Conservation (phyloP, 2,329 filamentous ascomycete genomes). For the Monilinia polystroma region DNA sequence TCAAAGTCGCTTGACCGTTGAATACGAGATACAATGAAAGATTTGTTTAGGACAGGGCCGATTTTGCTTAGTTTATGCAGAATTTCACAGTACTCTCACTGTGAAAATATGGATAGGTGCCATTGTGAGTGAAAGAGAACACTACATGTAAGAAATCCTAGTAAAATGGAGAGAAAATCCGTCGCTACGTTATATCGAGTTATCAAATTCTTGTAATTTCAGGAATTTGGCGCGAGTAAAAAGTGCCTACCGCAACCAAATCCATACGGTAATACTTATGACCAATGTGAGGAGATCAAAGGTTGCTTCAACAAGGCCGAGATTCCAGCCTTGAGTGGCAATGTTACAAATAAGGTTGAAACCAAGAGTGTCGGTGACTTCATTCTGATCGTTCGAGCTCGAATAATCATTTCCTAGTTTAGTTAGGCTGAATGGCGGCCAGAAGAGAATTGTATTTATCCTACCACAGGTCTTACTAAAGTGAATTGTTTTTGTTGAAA, state of each 20-base stretch:
- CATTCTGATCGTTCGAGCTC: conserved; percentile 29
- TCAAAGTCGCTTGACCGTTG: neutral
- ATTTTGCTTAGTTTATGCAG: neutral
- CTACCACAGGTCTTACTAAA: conserved; percentile 30
- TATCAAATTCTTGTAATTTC: conserved; percentile 26
- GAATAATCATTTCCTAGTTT: conserved; percentile 31
- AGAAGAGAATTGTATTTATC: neutral
- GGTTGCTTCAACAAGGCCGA: conserved; percentile 30
- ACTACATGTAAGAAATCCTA: neutral
- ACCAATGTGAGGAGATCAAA: conserved; percentile 32
- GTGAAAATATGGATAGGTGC: neutral
- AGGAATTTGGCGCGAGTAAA: conserved; percentile 27
- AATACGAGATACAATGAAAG: neutral
- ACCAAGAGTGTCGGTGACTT: conserved; percentile 26
- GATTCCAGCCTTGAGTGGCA: conserved; percentile 31
- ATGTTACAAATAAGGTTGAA: conserved; percentile 30
- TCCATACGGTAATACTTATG: conserved; percentile 27
- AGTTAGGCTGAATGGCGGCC: neutral
- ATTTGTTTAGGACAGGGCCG: neutral
- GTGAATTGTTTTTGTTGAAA: conserved; percentile 24
- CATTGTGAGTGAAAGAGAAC: neutral
- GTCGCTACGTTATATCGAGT: neutral
- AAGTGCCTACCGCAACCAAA: conserved; percentile 28
- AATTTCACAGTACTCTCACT: neutral
- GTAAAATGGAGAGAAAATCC: neutral